Evolutionary conservation across 1,284 basidiomycete species (phyloP), one percentile per base, ranked within the genome.

Genomic region (Ceratobasidium sp.): DNA sequence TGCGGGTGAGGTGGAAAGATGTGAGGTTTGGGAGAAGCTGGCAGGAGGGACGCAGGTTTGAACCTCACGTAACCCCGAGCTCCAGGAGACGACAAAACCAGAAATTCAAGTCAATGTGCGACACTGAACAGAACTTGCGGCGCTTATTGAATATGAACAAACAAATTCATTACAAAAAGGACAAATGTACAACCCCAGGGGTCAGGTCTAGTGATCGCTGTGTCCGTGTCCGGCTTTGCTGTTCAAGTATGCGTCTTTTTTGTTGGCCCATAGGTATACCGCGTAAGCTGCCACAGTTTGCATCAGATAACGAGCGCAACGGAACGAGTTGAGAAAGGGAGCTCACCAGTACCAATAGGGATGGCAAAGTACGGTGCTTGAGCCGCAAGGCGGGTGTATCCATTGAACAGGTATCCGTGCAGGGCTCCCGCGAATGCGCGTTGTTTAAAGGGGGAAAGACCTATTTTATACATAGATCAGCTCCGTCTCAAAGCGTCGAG

Each of bases 371-470:
- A 98, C 65, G 94, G 87, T 33, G 91, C 87, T 83, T 97, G 94
- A 54, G 87, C 87, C 75, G 92, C 89, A 66, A 96, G 85, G 81
- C 96, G 92, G 80, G 89, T 89, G 88, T 92, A 93, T 65, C 95
- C 96, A 86, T 96, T 96, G 89, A 96, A 95, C 81, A 96, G 83
- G 88, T 93, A 97, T 81, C 86, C 90, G 76, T 89, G 87, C 83
- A 97, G 84, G 81, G 92, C 89, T 79, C 94, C 88, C 67, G 91
- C 90, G 62, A 93, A 89, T 14, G 94, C 90, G 80, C 91, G 91
- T 82, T 94, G 90, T 83, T 92, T 90, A 87, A 90, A 93, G 16
- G 95, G 93, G 41, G 96, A 96, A 80, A 96, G 82, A 80, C 90
- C 96, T 97, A 77, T 48, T 18, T 14, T 14, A 38, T 46, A 30